Evolutionary conservation across 441 rosid species (phyloP).

Genomic region (Aleurites moluccanus): DNA sequence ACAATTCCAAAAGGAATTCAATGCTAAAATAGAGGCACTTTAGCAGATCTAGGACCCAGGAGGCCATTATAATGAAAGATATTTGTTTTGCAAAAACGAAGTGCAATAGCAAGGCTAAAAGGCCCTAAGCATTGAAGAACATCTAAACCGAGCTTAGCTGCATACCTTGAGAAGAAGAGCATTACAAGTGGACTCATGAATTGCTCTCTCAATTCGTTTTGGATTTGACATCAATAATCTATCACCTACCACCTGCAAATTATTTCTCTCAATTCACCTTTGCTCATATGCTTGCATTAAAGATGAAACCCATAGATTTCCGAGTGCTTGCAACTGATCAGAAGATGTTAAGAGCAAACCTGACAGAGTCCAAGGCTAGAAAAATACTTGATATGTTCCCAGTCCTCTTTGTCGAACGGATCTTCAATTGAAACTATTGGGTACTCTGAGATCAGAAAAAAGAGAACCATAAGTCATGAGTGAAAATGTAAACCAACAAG

Average conservation of each 20-base stretch:
- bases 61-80: not conserved
- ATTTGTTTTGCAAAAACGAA: not conserved
- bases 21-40: not conserved
- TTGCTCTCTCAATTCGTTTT: slow-evolving; percentile 81
- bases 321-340: not conserved
- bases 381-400: slow-evolving; percentile 83
- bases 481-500: slow-evolving; percentile 16
- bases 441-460: slow-evolving; percentile 48
- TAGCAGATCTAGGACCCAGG: not conserved
- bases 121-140: not conserved
- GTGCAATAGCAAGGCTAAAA: not conserved
- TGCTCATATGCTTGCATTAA: not conserved
- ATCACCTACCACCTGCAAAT: slow-evolving; percentile 89
- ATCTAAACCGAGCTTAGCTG: slow-evolving; percentile 8
- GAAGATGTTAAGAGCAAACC: slow-evolving; percentile 44
- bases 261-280: slow-evolving; percentile 14
- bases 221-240: slow-evolving; percentile 82
- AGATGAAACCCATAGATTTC: slow-evolving; percentile 5
- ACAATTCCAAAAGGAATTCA: not conserved
- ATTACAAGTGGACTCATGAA: slow-evolving; percentile 76
- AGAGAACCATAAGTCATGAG: not conserved
- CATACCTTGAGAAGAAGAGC: slow-evolving; percentile 93
- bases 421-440: slow-evolving; percentile 92
- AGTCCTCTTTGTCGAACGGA: slow-evolving; percentile 98
- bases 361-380: slow-evolving; percentile 88